A percentile compares a stretch with the other conserved stretches of the same genome.
Conservation (phyloP, 108 stramenopile genomes). For the Skeletonema costatum region DNA sequence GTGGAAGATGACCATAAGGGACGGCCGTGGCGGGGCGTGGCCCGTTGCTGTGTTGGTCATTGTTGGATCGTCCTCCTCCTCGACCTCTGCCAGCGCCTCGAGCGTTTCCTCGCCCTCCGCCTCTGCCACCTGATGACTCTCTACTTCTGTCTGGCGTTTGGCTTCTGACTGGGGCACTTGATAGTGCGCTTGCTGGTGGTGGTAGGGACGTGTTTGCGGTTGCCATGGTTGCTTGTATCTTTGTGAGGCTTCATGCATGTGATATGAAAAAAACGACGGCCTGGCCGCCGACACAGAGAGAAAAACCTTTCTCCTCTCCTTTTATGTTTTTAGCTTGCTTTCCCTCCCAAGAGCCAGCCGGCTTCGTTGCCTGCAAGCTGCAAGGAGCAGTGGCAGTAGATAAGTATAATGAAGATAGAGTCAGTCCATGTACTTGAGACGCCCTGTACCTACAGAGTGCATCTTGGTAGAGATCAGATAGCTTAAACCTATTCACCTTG, state of each 20-base stretch:
- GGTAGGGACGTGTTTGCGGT: not conserved
- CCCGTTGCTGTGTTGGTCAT: not conserved
- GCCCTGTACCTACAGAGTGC: no score
- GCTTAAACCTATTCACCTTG: no score
- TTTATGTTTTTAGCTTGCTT: no score
- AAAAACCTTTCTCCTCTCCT: no score
- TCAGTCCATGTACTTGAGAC: no score
- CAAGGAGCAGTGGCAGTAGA: no score
- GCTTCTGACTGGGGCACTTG: slow-evolving; percentile 7
- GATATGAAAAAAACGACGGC: no score
- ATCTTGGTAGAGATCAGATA: no score
- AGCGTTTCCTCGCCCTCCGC: slow-evolving; percentile 2
- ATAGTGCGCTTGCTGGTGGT: not conserved
- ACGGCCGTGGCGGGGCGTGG: slow-evolving; percentile 49
- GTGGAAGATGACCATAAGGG: slow-evolving; percentile 82
- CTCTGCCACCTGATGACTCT: not conserved
- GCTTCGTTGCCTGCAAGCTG: no score
- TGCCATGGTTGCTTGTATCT: not conserved
- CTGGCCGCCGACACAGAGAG: no score
- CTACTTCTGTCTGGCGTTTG: slow-evolving; percentile 20
- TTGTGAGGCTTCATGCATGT: not conserved
- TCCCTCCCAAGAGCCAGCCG: no score
- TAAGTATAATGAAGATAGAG: no score
- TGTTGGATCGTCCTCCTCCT: slow-evolving; percentile 1
- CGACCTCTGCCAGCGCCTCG: slow-evolving; percentile 15